Conservation (phyloP, 345 rosid genomes). For the Populus tremula region DNA sequence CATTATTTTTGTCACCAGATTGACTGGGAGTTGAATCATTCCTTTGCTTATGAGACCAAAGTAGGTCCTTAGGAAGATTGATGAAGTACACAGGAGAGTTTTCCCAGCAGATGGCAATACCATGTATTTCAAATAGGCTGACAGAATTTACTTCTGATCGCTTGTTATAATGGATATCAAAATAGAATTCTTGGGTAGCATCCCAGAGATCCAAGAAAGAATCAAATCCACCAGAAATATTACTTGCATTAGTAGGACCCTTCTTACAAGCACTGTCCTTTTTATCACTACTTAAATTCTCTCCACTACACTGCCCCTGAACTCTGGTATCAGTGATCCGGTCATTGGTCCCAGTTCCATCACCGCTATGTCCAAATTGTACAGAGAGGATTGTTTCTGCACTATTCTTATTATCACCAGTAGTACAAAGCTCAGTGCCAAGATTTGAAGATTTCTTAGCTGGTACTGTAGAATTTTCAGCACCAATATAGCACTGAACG, state of each 20-base stretch:
- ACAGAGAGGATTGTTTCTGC: conserved; percentile 12
- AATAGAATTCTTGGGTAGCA: conserved; percentile 59
- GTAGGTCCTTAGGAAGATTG: conserved; percentile 75
- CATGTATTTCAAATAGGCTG: conserved; percentile 70
- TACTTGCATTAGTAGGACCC: conserved; percentile 73
- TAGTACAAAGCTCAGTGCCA: not conserved
- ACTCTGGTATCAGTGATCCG: conserved; percentile 15
- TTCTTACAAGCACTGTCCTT: conserved; percentile 46
- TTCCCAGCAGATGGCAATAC: conserved; percentile 90
- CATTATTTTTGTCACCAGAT: conserved; percentile 33
- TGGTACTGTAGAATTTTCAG: conserved; percentile 27
- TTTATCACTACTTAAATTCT: conserved; percentile 22
- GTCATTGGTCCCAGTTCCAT: conserved; percentile 17
- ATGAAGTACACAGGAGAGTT: conserved; percentile 77
- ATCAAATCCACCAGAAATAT: conserved; percentile 71
- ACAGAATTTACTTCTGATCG: conserved; percentile 42
- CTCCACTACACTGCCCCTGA: conserved; percentile 15
- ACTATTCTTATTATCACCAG: conserved; percentile 21
- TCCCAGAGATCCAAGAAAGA: conserved; percentile 85
- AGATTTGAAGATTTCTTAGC: conserved; percentile 22
- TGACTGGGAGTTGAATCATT: conserved; percentile 31
- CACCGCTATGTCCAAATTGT: conserved; percentile 20
- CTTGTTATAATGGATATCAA: conserved; percentile 79
- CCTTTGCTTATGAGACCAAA: conserved; percentile 42
- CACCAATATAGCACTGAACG: conserved; percentile 17